These are phyloP conservation scores for Lichenothelia convexa DNA, from an alignment of 495 filamentous ascomycete genomes.

Conservation along the genomic window DNA sequence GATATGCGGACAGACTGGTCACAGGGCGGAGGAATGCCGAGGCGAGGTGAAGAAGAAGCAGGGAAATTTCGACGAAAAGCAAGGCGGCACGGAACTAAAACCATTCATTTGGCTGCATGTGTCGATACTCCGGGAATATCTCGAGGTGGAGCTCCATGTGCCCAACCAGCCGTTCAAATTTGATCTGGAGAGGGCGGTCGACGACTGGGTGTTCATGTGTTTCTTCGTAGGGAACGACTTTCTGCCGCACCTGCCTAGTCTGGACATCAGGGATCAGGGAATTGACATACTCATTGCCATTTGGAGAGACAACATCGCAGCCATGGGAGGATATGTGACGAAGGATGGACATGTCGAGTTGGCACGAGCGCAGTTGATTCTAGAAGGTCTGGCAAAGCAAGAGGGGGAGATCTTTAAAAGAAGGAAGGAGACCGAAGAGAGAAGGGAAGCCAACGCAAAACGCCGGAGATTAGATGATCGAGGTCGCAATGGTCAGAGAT, in stretches of 20 bases:
- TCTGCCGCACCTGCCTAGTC: constrained; percentile 82
- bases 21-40: constrained; percentile 65
- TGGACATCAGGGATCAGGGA: constrained; percentile 92
- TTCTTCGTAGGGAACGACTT: constrained; percentile 99
- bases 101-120: constrained; percentile 99
- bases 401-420: constrained; percentile 88
- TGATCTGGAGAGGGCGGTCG: constrained; percentile 86
- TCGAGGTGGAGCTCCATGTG: constrained; percentile 72
- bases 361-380: constrained; percentile 67
- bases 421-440: constrained; percentile 64
- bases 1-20: constrained; percentile 79
- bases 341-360: constrained; percentile 87
- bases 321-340: constrained; percentile 89
- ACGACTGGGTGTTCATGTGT: constrained; percentile 99
- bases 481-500: constrained; percentile 13
- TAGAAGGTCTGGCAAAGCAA: constrained; percentile 78
- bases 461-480: constrained; percentile 55
- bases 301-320: constrained; percentile 80
- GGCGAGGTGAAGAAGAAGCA: constrained; percentile 70
- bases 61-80: constrained; percentile 74
- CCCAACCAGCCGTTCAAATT: constrained; percentile 62
- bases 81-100: constrained; percentile 46
- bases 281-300: constrained; percentile 92
- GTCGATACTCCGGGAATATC: constrained; percentile 76
- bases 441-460: constrained; percentile 58